phyloP scores from a whole-genome alignment of 768 basidiomycete genomes.

The Xerocomellus intermedius region DNA sequence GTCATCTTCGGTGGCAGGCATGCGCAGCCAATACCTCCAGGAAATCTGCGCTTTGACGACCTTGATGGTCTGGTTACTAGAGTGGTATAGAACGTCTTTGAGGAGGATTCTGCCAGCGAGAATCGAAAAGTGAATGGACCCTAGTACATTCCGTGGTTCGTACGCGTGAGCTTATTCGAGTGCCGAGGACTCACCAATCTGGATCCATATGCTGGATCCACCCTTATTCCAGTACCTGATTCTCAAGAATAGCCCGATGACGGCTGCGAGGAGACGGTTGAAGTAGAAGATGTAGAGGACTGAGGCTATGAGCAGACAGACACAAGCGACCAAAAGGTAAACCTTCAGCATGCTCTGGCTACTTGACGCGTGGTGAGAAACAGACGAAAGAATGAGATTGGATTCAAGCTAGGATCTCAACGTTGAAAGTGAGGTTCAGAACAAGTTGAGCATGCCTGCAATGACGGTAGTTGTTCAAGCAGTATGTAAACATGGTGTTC shows the following conservation, averaged over 20 bases:
- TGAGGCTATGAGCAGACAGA: conserved; percentile 52
- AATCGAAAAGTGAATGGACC: conserved; percentile 89
- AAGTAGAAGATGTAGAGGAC: conserved; percentile 87
- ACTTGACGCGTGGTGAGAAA: not conserved
- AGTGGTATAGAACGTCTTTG: conserved; percentile 87
- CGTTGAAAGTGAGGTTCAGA: not conserved
- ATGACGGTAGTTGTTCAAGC: too few relatives aligned
- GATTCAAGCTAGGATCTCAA: not conserved
- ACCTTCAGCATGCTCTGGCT: conserved; percentile 48
- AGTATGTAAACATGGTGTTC: not conserved
- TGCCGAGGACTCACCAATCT: conserved; percentile 56
- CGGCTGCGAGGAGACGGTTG: conserved; percentile 76
- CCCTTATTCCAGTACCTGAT: conserved; percentile 76
- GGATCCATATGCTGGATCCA: conserved; percentile 77
- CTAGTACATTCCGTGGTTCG: conserved; percentile 37
- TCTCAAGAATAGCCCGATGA: conserved; percentile 66
- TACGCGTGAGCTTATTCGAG: not conserved
- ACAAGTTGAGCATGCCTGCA: conserved; percentile 3
- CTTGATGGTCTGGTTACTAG: conserved; percentile 86
- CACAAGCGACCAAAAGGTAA: conserved; percentile 61
- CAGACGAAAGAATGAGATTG: not conserved
- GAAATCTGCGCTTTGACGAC: conserved; percentile 82
- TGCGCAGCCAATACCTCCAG: conserved; percentile 93
- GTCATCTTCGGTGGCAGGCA: conserved; percentile 74
- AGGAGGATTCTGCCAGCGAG: conserved; percentile 84